Percentiles rank a stretch among this genome's conserved stretches.
phyloP scores from a whole-genome alignment of 495 filamentous ascomycete genomes.

The Astrocystis sublimbata region DNA sequence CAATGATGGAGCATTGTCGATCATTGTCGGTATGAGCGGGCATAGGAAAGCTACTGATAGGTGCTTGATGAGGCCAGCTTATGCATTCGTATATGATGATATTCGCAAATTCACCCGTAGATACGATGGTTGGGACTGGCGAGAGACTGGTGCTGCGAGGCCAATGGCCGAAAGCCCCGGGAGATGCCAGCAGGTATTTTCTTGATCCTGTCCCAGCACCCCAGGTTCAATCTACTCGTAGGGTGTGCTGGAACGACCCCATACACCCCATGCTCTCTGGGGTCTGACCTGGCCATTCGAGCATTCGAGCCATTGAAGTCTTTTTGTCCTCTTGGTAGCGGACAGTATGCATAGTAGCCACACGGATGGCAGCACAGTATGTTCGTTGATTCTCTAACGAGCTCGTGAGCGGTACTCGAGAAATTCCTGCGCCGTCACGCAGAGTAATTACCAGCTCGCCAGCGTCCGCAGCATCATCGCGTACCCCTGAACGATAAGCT shows the following conservation, averaged over 20 bases:
- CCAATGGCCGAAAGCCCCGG: neutral
- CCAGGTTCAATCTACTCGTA: neutral
- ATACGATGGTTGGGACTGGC: neutral
- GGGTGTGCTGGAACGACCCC: neutral
- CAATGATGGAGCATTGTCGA: constrained; percentile 6
- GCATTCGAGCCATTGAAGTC: neutral
- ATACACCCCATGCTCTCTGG: neutral
- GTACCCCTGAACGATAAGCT: constrained; percentile 8
- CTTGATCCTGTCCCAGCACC: neutral
- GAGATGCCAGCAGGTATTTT: constrained; percentile 12
- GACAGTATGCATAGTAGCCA: neutral
- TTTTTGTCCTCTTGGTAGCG: neutral
- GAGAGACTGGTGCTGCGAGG: neutral
- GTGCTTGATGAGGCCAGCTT: neutral
- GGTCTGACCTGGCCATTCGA: no score
- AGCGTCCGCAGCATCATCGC: neutral
- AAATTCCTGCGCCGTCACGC: neutral
- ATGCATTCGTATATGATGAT: no score
- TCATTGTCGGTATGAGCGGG: constrained; percentile 11
- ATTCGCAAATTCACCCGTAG: no score
- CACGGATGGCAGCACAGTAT: neutral
- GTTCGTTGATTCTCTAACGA: neutral
- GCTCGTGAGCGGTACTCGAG: neutral
- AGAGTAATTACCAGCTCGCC: neutral
- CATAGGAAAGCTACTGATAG: neutral